Conservation (phyloP, 176 grass and related monocot genomes). For the Poa pratensis region DNA sequence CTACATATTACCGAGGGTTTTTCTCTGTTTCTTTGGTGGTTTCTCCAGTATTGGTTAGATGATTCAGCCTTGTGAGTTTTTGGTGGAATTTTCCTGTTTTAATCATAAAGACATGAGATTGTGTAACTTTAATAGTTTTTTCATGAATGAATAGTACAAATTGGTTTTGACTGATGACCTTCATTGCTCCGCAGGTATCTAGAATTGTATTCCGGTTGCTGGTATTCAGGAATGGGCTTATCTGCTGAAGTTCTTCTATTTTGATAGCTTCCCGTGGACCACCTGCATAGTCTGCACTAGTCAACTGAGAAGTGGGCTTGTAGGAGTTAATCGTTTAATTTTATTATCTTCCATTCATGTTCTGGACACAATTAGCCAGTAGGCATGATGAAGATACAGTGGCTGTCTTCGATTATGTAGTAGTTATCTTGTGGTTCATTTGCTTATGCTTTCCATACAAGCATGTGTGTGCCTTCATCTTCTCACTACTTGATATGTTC, state of each 20-base stretch:
- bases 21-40: neutral
- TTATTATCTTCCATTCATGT: neutral
- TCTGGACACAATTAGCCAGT: neutral
- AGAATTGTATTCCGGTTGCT: neutral
- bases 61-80: neutral
- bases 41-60: neutral
- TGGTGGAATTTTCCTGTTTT: neutral
- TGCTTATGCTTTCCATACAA: too few relatives aligned
- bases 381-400: neutral
- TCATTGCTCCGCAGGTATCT: neutral
- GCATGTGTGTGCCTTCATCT: too few relatives aligned
- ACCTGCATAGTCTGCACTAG: too few relatives aligned
- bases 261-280: neutral
- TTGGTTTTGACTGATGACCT: neutral
- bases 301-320: neutral
- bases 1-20: neutral
- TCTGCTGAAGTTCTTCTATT: neutral
- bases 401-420: too few relatives aligned
- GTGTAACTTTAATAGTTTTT: neutral
- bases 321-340: neutral
- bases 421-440: neutral
- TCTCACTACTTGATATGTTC: too few relatives aligned
- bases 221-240: neutral
- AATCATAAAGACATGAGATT: neutral
- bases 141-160: neutral